These are phyloP conservation scores for Phytophthora foliorum DNA, from an alignment of 352 stramenopile genomes.

Conservation along the genomic window DNA sequence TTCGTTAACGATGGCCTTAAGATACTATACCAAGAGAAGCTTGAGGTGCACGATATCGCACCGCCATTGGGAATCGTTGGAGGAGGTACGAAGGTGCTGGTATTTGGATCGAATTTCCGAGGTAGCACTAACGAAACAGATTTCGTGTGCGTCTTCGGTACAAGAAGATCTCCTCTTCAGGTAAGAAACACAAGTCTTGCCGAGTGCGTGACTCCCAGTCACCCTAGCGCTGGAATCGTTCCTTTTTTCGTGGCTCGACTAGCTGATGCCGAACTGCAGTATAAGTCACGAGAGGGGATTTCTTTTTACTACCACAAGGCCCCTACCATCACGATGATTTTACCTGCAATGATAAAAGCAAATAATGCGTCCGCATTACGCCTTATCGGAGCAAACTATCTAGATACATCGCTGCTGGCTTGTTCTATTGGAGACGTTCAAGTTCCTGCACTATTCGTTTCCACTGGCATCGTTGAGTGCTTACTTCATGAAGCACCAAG, in stretches of 20 bases:
- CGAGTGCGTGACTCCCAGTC: constrained; percentile 35
- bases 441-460: constrained; percentile 42
- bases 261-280: neutral
- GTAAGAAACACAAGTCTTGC: constrained; percentile 33
- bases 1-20: constrained; percentile 53
- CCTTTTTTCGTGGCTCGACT: constrained; percentile 35
- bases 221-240: constrained; percentile 11
- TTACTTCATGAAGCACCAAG: constrained; percentile 18
- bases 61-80: constrained; percentile 54
- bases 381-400: constrained; percentile 44
- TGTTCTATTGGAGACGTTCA: constrained; percentile 42
- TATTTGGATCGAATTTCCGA: constrained; percentile 40
- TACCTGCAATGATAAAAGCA: constrained; percentile 29
- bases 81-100: constrained; percentile 49
- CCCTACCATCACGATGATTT: constrained; percentile 22
- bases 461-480: constrained; percentile 37
- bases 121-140: constrained; percentile 19
- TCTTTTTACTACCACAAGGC: constrained; percentile 33
- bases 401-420: constrained; percentile 46
- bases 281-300: constrained; percentile 3
- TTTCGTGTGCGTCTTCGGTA: constrained; percentile 51
- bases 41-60: constrained; percentile 44
- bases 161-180: constrained; percentile 16
- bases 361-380: constrained; percentile 17
- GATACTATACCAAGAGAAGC: constrained; percentile 52